Base-by-base conservation (phyloP, 805 yeast species). In the Kluyveromyces lactis region DNA sequence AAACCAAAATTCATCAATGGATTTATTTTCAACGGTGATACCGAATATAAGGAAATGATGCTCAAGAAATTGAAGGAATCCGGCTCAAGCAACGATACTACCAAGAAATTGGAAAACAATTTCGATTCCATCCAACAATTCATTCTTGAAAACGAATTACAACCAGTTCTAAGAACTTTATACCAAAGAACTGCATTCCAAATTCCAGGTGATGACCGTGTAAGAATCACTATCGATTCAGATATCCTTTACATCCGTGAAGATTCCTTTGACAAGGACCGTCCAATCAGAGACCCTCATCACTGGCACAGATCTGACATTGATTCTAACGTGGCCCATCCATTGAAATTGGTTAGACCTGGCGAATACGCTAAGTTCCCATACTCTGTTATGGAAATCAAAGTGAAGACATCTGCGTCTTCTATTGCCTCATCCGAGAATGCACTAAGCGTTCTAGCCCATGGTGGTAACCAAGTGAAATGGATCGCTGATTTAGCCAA, bases 121-220 rank as follows among this genome's bases (percentile, higher is more conserved):
- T 77, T 85, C 39, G 69, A 72, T 31, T 75, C 72, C 38, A 64
- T 86, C 38, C 79, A 81, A 53, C 58, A 64, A 11, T 83, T 79
- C 53, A 81, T 90, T 45, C 56, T 62, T 30, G 77, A 77, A 39
- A 71, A 79, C 50, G 72, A 77, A 44, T 69, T 90, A 47, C 84
- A 86, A 62, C 98, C 98, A 11, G 76, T 85, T 28, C 64, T 92
- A 58, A 79, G 97, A 66, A 75, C 96, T 9, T 75, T 81, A 27
- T 86, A 85, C 66, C 84, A 86, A 31, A 75, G 97, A 62, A 85
- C 95, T 4, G 97, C 97, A 2, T 90, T 92, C 69, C 97, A 90
- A 69, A 90, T 90, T 52, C 98, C 98, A 2, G 97, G 97, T 42
- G 97, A 92, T 59, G 94, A 89, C 59, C 76, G 90, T 55, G 81